Percentiles rank a stretch among this genome's conserved stretches.
Conservation (phyloP, 805 yeast species). For the Barnettozyma siamensis region DNA sequence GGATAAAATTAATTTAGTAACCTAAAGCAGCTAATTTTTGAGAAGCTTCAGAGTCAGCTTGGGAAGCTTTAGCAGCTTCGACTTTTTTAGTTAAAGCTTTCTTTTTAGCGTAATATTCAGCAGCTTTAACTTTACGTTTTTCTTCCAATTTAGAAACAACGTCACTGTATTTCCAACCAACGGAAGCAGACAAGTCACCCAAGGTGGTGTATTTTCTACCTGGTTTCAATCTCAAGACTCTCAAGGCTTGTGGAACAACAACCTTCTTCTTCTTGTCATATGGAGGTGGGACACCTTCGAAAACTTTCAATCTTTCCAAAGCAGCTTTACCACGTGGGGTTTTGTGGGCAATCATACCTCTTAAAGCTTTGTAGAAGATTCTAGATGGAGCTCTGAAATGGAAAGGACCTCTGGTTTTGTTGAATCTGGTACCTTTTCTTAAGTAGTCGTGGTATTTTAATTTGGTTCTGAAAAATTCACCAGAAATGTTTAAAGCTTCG, state of each 20-base stretch:
- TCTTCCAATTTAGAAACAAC: constrained; percentile 97
- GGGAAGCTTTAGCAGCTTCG: constrained; percentile 77
- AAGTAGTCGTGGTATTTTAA: constrained; percentile 99
- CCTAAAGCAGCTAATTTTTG: constrained; percentile 95
- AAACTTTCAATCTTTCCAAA: constrained; percentile 97
- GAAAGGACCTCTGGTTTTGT: constrained; percentile 99
- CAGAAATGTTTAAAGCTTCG: constrained; percentile 97
- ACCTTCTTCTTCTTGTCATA: constrained; percentile 99
- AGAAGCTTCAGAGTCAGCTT: constrained; percentile 87
- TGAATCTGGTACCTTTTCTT: constrained; percentile 98
- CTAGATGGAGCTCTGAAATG: constrained; percentile 99
- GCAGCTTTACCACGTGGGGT: constrained; percentile 99
- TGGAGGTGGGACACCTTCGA: constrained; percentile 99
- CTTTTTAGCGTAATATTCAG: constrained; percentile 99
- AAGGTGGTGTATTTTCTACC: constrained; percentile 99
- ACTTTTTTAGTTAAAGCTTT: constrained; percentile 91
- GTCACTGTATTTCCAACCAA: constrained; percentile 99
- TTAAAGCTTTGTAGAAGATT: constrained; percentile 98
- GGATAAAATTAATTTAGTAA: constrained; percentile 55
- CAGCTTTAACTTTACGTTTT: constrained; percentile 98
- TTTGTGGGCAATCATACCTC: constrained; percentile 99
- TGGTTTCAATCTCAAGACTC: constrained; percentile 98
- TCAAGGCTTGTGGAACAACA: constrained; percentile 99
- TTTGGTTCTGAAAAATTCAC: constrained; percentile 99
- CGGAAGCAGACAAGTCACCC: constrained; percentile 92